Conservation (phyloP, 148 eudicot genomes). For the Polygonum maritimum region DNA sequence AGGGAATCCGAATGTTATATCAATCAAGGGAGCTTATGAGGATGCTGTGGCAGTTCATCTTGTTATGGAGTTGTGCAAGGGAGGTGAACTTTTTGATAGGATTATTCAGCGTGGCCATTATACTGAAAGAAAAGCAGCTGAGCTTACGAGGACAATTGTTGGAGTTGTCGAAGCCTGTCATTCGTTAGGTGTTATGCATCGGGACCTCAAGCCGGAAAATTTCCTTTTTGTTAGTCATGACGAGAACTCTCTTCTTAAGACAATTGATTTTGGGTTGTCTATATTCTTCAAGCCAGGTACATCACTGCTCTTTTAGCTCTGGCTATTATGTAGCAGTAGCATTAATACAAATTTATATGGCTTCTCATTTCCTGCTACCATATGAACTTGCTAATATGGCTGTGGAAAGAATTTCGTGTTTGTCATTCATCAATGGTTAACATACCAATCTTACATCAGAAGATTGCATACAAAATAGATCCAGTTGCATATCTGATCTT, state of each 20-base stretch:
- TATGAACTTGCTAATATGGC: background rate
- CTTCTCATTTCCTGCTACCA: background rate
- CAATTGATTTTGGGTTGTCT: slow-evolving; percentile 11
- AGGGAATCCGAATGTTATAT: slow-evolving; percentile 8
- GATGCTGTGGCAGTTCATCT: slow-evolving; percentile 12
- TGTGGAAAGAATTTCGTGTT: background rate
- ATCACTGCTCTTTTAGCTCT: background rate
- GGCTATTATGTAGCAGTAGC: background rate
- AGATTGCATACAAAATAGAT: background rate
- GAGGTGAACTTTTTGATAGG: slow-evolving; percentile 10
- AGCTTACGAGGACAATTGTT: slow-evolving; percentile 10
- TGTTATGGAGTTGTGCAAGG: slow-evolving; percentile 10
- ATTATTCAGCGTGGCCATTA: slow-evolving; percentile 12
- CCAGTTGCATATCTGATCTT: background rate
- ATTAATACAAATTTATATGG: background rate
- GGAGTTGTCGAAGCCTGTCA: slow-evolving; percentile 12
- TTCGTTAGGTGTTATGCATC: slow-evolving; percentile 12
- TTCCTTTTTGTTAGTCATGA: slow-evolving; percentile 6
- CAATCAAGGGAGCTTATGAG: slow-evolving; percentile 8
- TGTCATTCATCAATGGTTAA: background rate
- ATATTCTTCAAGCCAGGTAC: slow-evolving; percentile 13
- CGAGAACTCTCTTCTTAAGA: slow-evolving; percentile 4
- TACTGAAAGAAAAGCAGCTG: slow-evolving; percentile 9
- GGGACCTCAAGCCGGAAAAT: slow-evolving; percentile 12
- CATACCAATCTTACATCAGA: background rate